Percentiles rank a stretch among this genome's conserved stretches.
phyloP scores from a whole-genome alignment of 2,329 filamentous ascomycete genomes.

The Aspergillus chevalieri region DNA sequence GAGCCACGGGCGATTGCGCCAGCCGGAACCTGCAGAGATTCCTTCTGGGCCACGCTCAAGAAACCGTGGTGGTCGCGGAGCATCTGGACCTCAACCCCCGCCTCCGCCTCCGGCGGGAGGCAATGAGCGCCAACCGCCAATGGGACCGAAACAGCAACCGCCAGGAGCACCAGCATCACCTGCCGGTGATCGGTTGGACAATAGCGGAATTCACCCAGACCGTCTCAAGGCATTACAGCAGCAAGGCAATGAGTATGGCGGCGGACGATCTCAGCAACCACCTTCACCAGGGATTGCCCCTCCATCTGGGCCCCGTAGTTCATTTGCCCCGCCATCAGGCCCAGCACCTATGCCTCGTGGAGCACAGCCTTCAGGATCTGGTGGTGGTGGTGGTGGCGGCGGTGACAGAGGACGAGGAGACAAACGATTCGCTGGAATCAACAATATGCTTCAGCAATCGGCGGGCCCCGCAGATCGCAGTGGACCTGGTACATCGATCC shows the following conservation, averaged over 20 bases:
- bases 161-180: slow-evolving; percentile 26
- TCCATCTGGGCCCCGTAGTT: slow-evolving; percentile 38
- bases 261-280: slow-evolving; percentile 17
- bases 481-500: slow-evolving; percentile 29
- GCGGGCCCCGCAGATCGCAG: slow-evolving; percentile 27
- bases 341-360: slow-evolving; percentile 31
- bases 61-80: slow-evolving; percentile 34
- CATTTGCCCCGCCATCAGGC: slow-evolving; percentile 27
- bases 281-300: slow-evolving; percentile 23
- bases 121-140: slow-evolving; percentile 38
- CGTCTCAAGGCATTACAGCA: slow-evolving; percentile 42
- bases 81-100: slow-evolving; percentile 14
- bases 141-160: slow-evolving; percentile 35
- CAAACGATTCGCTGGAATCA: slow-evolving; percentile 43
- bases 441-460: slow-evolving; percentile 43
- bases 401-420: slow-evolving; percentile 39
- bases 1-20: slow-evolving; percentile 43
- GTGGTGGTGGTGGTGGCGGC: slow-evolving; percentile 26
- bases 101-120: slow-evolving; percentile 13
- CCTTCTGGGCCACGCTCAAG: slow-evolving; percentile 51
- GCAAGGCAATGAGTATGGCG: slow-evolving; percentile 20
- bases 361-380: slow-evolving; percentile 20
- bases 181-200: slow-evolving; percentile 28
- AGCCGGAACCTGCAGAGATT: slow-evolving; percentile 37
- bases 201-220: slow-evolving; percentile 50